Percentiles rank a stretch among this genome's conserved stretches.
Conservation (phyloP, 2,329 filamentous ascomycete species). For the Cladobotryum mycophilum region DNA sequence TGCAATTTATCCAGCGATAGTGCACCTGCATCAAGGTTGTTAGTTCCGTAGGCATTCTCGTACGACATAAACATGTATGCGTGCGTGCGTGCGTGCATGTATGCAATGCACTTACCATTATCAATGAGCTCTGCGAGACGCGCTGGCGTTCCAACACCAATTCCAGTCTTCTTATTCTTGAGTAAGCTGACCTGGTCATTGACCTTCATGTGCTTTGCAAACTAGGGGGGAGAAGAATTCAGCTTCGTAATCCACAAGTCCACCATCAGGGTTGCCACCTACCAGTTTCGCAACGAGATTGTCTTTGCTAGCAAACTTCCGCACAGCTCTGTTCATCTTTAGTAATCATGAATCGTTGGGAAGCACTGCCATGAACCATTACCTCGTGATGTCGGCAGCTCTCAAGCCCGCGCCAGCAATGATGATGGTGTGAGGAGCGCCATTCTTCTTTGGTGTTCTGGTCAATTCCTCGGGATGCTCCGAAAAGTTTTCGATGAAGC, state of each 20-base stretch:
- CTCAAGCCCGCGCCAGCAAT: conserved; percentile 79
- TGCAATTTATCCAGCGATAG: conserved; percentile 66
- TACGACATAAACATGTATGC: too few relatives aligned
- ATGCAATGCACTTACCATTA: conserved; percentile 52
- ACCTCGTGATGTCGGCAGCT: conserved; percentile 78
- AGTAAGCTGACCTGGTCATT: conserved; percentile 77
- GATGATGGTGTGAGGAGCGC: conserved; percentile 78
- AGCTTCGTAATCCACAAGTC: neutral
- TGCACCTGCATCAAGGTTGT: conserved; percentile 41
- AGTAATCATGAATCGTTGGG: conserved; percentile 9
- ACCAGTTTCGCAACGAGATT: conserved; percentile 75
- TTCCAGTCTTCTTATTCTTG: conserved; percentile 63
- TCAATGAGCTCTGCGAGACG: conserved; percentile 77
- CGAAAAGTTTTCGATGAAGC: conserved; percentile 66
- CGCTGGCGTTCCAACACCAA: conserved; percentile 85
- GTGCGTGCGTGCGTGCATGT: neutral
- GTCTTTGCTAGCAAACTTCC: conserved; percentile 74
- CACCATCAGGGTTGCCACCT: conserved; percentile 15
- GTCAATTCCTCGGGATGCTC: conserved; percentile 54
- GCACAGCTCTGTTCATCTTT: conserved; percentile 49
- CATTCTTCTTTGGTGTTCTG: conserved; percentile 60
- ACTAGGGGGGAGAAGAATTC: conserved; percentile 36
- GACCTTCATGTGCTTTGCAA: conserved; percentile 97
- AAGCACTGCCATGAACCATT: conserved; percentile 17
- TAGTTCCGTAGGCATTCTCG: neutral